phyloP scores from a whole-genome alignment of 1,284 basidiomycete species.

The Boletellus deceptivus region DNA sequence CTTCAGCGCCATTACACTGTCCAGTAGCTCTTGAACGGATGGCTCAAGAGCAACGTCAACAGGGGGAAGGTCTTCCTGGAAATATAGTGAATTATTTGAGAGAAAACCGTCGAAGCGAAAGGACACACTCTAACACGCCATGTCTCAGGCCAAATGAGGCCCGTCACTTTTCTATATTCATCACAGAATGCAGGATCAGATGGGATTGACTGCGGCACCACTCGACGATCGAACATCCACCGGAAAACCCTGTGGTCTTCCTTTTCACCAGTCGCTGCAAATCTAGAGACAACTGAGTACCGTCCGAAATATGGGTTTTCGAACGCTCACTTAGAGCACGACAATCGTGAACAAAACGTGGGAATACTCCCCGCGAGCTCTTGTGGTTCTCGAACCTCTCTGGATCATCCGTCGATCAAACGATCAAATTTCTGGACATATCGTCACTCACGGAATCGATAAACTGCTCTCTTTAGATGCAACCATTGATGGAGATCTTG shows the following conservation, averaged over 20 bases:
- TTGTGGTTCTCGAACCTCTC: too few species aligned
- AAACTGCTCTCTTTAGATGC: too few species aligned
- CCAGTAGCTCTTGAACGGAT: constrained; percentile 4
- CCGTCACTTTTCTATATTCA: constrained; percentile 3
- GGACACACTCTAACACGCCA: neutral
- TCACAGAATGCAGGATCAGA: constrained; percentile 2
- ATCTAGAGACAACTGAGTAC: too few species aligned
- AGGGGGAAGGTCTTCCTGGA: constrained; percentile 4
- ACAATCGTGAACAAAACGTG: too few species aligned
- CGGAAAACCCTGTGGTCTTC: constrained; percentile 4
- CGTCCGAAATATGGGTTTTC: too few species aligned
- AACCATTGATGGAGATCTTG: too few species aligned
- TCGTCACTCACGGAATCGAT: too few species aligned
- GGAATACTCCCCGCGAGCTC: too few species aligned
- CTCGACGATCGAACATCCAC: constrained; percentile 4
- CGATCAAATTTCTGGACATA: too few species aligned
- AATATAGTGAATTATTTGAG: neutral
- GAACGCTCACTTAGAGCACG: too few species aligned
- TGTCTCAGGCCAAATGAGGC: constrained; percentile 2
- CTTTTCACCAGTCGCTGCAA: neutral
- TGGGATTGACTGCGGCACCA: constrained; percentile 1
- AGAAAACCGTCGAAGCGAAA: too few species aligned
- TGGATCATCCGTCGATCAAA: too few species aligned
- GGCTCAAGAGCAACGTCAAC: constrained; percentile 8
- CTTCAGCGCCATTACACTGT: neutral